These are phyloP conservation scores for Candida argentea DNA, from an alignment of 805 yeast species.

Conservation along the genomic window DNA sequence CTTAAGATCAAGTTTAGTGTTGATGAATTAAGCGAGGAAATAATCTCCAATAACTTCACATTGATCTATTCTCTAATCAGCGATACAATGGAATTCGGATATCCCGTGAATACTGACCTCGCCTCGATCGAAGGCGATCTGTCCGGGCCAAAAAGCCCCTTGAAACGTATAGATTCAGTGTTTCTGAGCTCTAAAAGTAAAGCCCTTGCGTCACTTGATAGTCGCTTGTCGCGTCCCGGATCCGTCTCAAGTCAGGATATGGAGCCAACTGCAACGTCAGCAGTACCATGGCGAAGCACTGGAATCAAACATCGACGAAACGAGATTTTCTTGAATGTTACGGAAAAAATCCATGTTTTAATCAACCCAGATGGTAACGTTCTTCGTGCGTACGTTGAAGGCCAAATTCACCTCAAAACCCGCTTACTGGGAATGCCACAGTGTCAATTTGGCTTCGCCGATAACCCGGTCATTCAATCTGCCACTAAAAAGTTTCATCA, in stretches of 20 bases:
- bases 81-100: constrained; percentile 69
- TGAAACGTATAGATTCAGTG: constrained; percentile 10
- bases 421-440: constrained; percentile 75
- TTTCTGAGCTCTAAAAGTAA: constrained; percentile 9
- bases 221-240: constrained; percentile 2
- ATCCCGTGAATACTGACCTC: constrained; percentile 56
- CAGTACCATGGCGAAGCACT: constrained; percentile 56
- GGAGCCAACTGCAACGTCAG: constrained; percentile 6
- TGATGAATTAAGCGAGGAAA: constrained; percentile 18
- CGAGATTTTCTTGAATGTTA: constrained; percentile 67
- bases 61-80: constrained; percentile 69
- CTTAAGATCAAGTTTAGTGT: constrained; percentile 25
- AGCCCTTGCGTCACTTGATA: not conserved
- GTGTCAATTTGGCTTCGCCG: constrained; percentile 73
- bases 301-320: constrained; percentile 74
- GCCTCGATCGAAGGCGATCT: too few relatives aligned
- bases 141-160: too few relatives aligned
- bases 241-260: constrained; percentile 3
- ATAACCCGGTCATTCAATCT: constrained; percentile 22
- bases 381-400: constrained; percentile 65
- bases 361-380: constrained; percentile 57
- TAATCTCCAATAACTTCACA: constrained; percentile 56
- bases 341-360: constrained; percentile 64
- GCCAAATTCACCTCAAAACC: constrained; percentile 59
- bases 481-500: constrained; percentile 75